Conservation (phyloP, 2,329 filamentous ascomycete species). For the Cercospora sp. region DNA sequence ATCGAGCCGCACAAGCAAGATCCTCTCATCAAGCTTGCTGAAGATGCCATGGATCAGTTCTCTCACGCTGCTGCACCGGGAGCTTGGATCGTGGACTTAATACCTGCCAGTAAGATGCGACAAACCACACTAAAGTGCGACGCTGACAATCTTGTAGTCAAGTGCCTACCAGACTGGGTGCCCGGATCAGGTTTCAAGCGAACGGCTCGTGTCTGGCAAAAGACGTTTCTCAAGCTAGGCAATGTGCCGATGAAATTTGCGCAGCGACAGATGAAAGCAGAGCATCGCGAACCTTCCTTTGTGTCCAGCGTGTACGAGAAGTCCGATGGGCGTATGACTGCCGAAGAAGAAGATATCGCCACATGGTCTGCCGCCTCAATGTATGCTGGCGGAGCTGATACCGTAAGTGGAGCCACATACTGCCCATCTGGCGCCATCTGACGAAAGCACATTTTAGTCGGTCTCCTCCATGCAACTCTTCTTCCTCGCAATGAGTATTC, state of each 20-base stretch:
- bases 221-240: slow-evolving; percentile 36
- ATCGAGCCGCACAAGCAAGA: slow-evolving; percentile 44
- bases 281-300: slow-evolving; percentile 43
- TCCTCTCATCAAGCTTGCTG: slow-evolving; percentile 46
- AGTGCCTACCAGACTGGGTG: slow-evolving; percentile 48
- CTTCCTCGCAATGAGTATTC: slow-evolving; percentile 37
- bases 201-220: slow-evolving; percentile 43
- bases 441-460: background rate
- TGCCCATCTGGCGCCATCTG: background rate
- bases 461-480: slow-evolving; percentile 36
- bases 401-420: slow-evolving; percentile 17
- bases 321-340: slow-evolving; percentile 14
- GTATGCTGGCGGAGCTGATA: slow-evolving; percentile 47
- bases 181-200: slow-evolving; percentile 49
- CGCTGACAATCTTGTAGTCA: slow-evolving; percentile 27
- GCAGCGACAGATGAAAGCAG: slow-evolving; percentile 37
- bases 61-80: slow-evolving; percentile 45
- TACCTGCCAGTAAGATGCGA: slow-evolving; percentile 39
- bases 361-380: slow-evolving; percentile 48
- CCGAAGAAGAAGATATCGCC: slow-evolving; percentile 39
- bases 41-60: slow-evolving; percentile 46
- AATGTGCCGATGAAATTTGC: slow-evolving; percentile 49
- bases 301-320: slow-evolving; percentile 44
- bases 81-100: slow-evolving; percentile 48
- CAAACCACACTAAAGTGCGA: background rate